Evolutionary conservation across 2,329 filamentous ascomycete genomes (phyloP).

Genomic region (Hansfordia pulvinata): DNA sequence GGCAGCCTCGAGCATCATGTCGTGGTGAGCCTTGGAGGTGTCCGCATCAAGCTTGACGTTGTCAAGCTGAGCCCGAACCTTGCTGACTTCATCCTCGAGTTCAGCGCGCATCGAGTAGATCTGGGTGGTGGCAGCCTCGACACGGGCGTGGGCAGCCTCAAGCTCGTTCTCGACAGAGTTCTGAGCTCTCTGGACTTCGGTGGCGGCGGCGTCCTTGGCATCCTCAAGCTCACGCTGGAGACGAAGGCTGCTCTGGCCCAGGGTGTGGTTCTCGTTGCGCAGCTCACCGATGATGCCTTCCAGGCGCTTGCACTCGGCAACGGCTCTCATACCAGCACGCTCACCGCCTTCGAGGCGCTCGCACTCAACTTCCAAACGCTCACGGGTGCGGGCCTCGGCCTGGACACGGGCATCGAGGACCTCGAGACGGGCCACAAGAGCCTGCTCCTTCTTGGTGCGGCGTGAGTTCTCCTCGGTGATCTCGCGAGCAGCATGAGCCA

Average conservation of each 20-base stretch:
- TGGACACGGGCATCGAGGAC: constrained; percentile 66
- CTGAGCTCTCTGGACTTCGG: constrained; percentile 70
- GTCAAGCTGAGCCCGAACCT: constrained; percentile 60
- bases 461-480: constrained; percentile 71
- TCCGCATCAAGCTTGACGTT: constrained; percentile 63
- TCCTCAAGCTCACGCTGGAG: constrained; percentile 77
- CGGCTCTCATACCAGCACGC: constrained; percentile 49
- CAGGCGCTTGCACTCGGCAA: constrained; percentile 47
- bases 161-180: constrained; percentile 70
- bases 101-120: constrained; percentile 73
- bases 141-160: constrained; percentile 69
- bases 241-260: constrained; percentile 54
- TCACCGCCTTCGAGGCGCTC: constrained; percentile 52
- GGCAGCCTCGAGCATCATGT: constrained; percentile 69
- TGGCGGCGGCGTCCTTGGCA: constrained; percentile 63
- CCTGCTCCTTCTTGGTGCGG: constrained; percentile 67
- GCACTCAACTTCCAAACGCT: constrained; percentile 53
- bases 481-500: constrained; percentile 65
- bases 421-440: constrained; percentile 65
- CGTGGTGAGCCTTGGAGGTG: constrained; percentile 60
- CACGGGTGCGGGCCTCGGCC: constrained; percentile 57
- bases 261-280: constrained; percentile 54
- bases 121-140: constrained; percentile 74
- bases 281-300: constrained; percentile 41
- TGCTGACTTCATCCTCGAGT: constrained; percentile 64